These are phyloP conservation scores for Curvularia lunata DNA, from an alignment of 2,329 filamentous ascomycete species.

Conservation along the genomic window DNA sequence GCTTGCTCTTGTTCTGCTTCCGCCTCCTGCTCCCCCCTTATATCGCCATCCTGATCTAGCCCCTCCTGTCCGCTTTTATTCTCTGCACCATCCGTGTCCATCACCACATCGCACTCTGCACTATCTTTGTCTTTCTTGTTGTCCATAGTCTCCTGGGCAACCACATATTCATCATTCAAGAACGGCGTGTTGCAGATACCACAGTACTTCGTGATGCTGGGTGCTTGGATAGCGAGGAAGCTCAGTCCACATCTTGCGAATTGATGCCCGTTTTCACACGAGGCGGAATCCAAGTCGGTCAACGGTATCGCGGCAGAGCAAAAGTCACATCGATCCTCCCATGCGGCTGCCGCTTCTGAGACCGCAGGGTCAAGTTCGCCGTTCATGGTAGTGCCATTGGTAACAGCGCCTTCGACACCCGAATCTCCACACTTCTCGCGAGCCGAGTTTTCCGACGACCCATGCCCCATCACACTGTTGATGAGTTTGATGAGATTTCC, in stretches of 20 bases:
- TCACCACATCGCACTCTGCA: conserved; percentile 6
- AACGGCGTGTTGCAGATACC: conserved; percentile 59
- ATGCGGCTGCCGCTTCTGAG: neutral
- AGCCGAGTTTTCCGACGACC: neutral
- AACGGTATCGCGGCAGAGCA: conserved; percentile 58
- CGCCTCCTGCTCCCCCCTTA: neutral
- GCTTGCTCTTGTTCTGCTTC: neutral
- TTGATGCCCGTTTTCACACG: conserved; percentile 59
- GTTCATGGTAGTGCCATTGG: neutral
- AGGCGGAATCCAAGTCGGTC: conserved; percentile 54
- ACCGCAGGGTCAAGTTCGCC: neutral
- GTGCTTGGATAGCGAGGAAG: conserved; percentile 62
- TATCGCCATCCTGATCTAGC: neutral
- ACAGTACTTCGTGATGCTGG: conserved; percentile 61
- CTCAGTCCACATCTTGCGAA: conserved; percentile 63
- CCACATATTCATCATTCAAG: conserved; percentile 53
- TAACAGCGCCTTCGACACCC: neutral
- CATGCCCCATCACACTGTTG: conserved; percentile 18
- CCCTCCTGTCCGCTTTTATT: neutral
- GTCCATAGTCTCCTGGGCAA: conserved; percentile 27
- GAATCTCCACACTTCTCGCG: neutral
- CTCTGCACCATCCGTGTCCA: neutral
- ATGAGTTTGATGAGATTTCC: conserved; percentile 29
- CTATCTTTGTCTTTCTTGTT: neutral
- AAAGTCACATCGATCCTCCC: conserved; percentile 59